These are phyloP conservation scores for Coemansia sp. DNA, from an alignment of 192 early-diverging fungal species.

Conservation along the genomic window DNA sequence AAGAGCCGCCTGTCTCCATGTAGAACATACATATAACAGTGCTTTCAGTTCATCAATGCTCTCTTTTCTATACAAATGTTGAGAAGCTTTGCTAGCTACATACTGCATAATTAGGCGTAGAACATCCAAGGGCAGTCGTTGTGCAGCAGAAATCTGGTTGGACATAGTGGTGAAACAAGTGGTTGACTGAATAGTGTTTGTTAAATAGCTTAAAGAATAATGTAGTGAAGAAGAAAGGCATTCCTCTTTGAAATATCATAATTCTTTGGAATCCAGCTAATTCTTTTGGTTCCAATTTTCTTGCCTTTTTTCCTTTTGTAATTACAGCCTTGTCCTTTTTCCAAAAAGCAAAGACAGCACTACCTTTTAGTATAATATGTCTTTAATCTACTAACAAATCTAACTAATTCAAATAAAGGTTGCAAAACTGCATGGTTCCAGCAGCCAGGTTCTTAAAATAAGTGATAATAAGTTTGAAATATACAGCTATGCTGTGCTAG, in stretches of 20 bases:
- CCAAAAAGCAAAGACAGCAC: background rate
- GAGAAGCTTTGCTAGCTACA: background rate
- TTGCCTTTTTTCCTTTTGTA: background rate
- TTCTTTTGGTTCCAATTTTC: background rate
- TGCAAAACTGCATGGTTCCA: too few species aligned
- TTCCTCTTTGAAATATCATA: background rate
- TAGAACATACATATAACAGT: background rate
- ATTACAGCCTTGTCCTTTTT: background rate
- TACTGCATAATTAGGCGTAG: background rate
- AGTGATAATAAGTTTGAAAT: background rate
- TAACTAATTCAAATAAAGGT: too few species aligned
- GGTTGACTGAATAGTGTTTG: too few species aligned
- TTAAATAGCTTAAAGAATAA: background rate
- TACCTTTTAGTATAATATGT: background rate
- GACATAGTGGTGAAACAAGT: background rate
- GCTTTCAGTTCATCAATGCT: background rate
- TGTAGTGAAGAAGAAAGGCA: background rate
- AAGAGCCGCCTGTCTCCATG: background rate
- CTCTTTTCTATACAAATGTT: background rate
- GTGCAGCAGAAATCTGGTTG: background rate
- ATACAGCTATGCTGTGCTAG: background rate
- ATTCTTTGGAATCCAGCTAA: background rate
- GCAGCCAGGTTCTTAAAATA: background rate
- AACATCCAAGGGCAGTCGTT: background rate
- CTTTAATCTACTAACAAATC: too few species aligned